Evolutionary conservation across 495 filamentous ascomycete species (phyloP).

Genomic region (Aspergillus nanangensis): DNA sequence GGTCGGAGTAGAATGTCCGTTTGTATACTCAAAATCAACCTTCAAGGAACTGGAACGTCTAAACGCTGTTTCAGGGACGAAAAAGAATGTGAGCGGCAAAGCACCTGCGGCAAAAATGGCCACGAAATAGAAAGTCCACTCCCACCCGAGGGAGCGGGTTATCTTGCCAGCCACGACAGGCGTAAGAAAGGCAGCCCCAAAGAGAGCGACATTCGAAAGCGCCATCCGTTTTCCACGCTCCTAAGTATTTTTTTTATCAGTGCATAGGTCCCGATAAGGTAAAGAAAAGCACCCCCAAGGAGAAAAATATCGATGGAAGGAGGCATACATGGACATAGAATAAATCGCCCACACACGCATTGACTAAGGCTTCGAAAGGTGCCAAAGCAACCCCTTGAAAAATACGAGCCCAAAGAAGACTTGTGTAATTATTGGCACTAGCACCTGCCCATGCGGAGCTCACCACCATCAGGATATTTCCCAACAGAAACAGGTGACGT

Average conservation of each 20-base stretch:
- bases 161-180: constrained; percentile 86
- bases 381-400: constrained; percentile 73
- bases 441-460: constrained; percentile 79
- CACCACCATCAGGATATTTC: constrained; percentile 64
- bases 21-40: constrained; percentile 45
- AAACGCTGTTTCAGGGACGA: constrained; percentile 84
- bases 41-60: constrained; percentile 60
- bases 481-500: constrained; percentile 80
- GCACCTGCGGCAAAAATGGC: constrained; percentile 61
- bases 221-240: constrained; percentile 88
- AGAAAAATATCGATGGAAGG: background rate
- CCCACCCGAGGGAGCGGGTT: constrained; percentile 68
- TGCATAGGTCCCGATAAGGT: too few species aligned
- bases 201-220: constrained; percentile 79
- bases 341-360: constrained; percentile 71
- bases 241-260: constrained; percentile 39
- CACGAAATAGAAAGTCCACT: constrained; percentile 71
- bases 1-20: constrained; percentile 3
- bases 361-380: constrained; percentile 73
- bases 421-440: constrained; percentile 57
- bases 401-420: constrained; percentile 69
- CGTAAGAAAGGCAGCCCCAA: constrained; percentile 89
- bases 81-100: constrained; percentile 64
- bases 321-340: constrained; percentile 69
- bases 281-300: too few species aligned